phyloP scores from a whole-genome alignment of 2,329 filamentous ascomycete species.

The Emmonsia crescens region DNA sequence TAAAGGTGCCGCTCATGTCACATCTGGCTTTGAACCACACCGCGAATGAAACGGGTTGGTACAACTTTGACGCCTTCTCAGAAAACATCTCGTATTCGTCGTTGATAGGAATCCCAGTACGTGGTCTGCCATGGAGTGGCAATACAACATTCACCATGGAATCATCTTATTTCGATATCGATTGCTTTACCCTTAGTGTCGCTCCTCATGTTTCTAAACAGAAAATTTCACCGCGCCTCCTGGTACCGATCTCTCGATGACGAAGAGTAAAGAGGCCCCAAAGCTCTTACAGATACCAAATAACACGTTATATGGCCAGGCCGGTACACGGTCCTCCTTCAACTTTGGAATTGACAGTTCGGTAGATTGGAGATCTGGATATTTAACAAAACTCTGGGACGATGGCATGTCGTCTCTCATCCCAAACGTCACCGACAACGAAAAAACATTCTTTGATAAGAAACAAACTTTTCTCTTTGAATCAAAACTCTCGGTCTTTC shows the following conservation, averaged over 20 bases:
- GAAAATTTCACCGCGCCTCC: not conserved
- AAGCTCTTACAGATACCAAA: not conserved
- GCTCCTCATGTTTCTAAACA: not conserved
- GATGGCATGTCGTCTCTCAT: not conserved
- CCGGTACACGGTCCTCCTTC: not conserved
- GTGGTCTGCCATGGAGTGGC: not conserved
- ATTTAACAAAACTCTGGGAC: slow-evolving; percentile 2
- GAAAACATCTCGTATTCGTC: slow-evolving; percentile 3
- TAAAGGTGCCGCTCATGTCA: slow-evolving; percentile 10
- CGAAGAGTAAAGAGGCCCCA: not conserved
- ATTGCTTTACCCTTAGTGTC: slow-evolving; percentile 4
- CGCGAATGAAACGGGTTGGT: slow-evolving; percentile 7
- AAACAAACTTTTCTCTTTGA: slow-evolving; percentile 8
- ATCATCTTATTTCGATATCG: slow-evolving; percentile 10
- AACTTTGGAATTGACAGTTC: not conserved
- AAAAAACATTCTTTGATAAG: not conserved
- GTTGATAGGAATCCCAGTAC: slow-evolving; percentile 6
- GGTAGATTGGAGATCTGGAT: not conserved
- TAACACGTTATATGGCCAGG: not conserved
- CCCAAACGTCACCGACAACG: slow-evolving; percentile 6
- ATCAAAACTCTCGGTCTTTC: not conserved
- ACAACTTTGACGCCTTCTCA: not conserved
- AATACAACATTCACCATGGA: slow-evolving; percentile 10
- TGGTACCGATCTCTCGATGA: not conserved
- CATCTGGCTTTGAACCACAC: not conserved